phyloP scores from a whole-genome alignment of 148 eudicot genomes.

The Rheum nobile region DNA sequence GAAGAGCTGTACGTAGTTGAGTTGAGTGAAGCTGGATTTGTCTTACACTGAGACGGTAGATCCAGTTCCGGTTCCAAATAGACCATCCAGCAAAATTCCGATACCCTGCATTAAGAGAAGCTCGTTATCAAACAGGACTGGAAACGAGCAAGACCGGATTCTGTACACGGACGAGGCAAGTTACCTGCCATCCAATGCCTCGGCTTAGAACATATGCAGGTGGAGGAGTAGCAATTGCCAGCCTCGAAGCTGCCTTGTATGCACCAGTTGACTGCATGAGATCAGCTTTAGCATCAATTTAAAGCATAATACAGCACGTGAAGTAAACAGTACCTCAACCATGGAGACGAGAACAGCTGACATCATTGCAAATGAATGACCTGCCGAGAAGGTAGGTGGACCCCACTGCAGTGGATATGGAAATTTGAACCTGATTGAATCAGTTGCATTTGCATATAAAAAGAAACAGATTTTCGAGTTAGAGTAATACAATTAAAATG shows the following conservation, averaged over 20 bases:
- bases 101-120: constrained; percentile 49
- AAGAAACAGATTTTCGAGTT: too few relatives aligned
- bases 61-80: constrained; percentile 83
- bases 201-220: constrained; percentile 98
- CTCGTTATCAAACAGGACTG: neutral
- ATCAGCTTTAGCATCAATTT: neutral
- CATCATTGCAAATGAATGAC: constrained; percentile 96
- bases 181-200: constrained; percentile 98
- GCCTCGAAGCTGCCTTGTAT: constrained; percentile 93
- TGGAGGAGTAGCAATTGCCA: constrained; percentile 98
- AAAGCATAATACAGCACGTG: too few relatives aligned
- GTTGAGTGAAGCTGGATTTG: neutral
- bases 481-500: too few relatives aligned
- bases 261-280: constrained; percentile 84
- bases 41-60: constrained; percentile 95
- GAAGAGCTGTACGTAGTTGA: too few relatives aligned
- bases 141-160: neutral
- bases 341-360: constrained; percentile 93
- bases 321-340: too few relatives aligned
- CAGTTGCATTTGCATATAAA: too few relatives aligned
- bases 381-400: constrained; percentile 90
- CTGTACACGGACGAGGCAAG: neutral
- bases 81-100: constrained; percentile 83
- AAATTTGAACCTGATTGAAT: constrained; percentile 98
- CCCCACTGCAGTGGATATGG: constrained; percentile 99